Conservation (phyloP, 192 early-diverging fungal genomes). For the Oehlia diaphana region DNA sequence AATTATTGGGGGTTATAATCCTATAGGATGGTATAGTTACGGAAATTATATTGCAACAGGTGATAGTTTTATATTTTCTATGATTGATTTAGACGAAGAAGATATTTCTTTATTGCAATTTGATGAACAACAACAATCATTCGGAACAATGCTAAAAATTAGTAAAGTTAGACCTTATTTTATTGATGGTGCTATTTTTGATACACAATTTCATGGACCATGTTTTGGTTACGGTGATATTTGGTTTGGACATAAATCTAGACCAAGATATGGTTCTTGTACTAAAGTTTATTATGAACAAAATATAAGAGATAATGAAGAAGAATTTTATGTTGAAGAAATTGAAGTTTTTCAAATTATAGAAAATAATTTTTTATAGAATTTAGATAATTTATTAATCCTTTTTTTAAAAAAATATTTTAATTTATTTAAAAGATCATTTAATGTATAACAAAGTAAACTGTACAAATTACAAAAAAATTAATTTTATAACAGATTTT, state of each 20-base stretch:
- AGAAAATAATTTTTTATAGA: not conserved
- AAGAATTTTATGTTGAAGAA: conserved; percentile 16
- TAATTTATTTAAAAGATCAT: too few species aligned
- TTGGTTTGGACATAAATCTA: conserved; percentile 2
- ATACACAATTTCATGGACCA: not conserved
- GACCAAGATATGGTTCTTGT: conserved; percentile 14
- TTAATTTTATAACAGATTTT: too few species aligned
- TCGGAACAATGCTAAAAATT: not conserved
- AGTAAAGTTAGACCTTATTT: conserved; percentile 4
- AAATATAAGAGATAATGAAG: not conserved
- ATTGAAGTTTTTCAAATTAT: conserved; percentile 6
- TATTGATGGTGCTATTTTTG: conserved; percentile 3
- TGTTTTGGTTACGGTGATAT: conserved; percentile 19
- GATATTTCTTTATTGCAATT: not conserved
- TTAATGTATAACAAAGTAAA: too few species aligned
- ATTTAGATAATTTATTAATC: too few species aligned
- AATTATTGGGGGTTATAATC: conserved; percentile 22
- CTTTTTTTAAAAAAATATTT: too few species aligned
- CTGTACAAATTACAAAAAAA: too few species aligned
- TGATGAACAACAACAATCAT: not conserved
- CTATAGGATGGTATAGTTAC: conserved; percentile 2
- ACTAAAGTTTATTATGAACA: conserved; percentile 6
- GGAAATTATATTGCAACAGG: conserved; percentile 11
- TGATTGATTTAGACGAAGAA: not conserved
- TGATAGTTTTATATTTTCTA: conserved; percentile 19